Evolutionary conservation across 768 basidiomycete genomes (phyloP).

Genomic region (Kwoniella sp.): DNA sequence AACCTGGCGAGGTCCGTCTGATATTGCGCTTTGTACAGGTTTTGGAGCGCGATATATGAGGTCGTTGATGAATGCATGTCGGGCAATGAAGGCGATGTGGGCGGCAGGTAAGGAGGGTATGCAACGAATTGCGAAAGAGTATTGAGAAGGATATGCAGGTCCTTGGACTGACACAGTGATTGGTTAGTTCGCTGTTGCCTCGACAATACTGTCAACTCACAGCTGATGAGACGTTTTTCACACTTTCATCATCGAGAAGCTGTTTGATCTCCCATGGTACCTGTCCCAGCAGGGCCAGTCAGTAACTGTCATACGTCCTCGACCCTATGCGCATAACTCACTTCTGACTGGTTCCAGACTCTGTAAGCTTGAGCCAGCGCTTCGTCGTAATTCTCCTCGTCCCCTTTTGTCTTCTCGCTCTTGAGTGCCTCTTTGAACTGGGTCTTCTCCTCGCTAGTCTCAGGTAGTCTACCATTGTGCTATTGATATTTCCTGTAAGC

Average conservation of each 20-base stretch:
- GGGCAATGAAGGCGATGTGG: constrained; percentile 81
- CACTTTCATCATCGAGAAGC: constrained; percentile 68
- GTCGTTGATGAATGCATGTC: constrained; percentile 94
- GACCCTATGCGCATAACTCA: constrained; percentile 35
- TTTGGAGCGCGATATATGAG: constrained; percentile 81
- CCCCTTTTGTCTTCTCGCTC: constrained; percentile 70
- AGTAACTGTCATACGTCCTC: neutral
- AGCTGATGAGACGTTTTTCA: constrained; percentile 59
- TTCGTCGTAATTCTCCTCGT: constrained; percentile 98
- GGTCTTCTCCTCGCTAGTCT: constrained; percentile 59
- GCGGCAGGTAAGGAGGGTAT: constrained; percentile 65
- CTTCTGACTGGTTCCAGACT: constrained; percentile 67
- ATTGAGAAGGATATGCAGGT: constrained; percentile 77
- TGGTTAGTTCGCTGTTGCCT: neutral
- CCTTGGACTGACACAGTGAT: constrained; percentile 59
- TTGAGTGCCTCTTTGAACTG: constrained; percentile 72
- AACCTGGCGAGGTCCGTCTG: constrained; percentile 51
- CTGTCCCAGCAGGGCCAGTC: constrained; percentile 41
- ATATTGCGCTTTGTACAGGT: constrained; percentile 76
- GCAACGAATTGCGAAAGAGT: constrained; percentile 69
- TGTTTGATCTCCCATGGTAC: constrained; percentile 70
- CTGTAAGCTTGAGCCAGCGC: constrained; percentile 85
- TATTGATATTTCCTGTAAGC: constrained; percentile 45
- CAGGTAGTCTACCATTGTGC: constrained; percentile 69
- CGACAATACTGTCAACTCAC: constrained; percentile 53